Conservation (phyloP, 2,329 filamentous ascomycete species). For the Cladosporium velox region DNA sequence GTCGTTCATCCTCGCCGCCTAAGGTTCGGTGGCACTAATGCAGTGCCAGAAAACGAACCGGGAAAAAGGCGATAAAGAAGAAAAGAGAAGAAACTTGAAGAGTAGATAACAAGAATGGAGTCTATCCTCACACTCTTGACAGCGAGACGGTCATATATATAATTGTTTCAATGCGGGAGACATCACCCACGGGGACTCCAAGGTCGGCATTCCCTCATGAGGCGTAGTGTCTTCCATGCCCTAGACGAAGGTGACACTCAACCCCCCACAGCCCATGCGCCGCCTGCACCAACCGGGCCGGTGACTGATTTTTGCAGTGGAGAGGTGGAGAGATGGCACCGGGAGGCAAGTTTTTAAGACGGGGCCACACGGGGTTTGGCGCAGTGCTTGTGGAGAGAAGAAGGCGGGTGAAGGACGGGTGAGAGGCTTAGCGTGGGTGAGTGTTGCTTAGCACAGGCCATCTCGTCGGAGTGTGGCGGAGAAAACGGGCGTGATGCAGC, state of each 20-base stretch:
- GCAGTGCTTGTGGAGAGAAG: slow-evolving; percentile 14
- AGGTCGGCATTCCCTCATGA: slow-evolving; percentile 13
- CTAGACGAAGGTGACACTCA: slow-evolving; percentile 5
- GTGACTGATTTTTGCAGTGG: slow-evolving; percentile 17
- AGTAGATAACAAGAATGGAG: not conserved
- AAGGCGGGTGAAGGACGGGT: slow-evolving; percentile 17
- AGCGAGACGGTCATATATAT: not conserved
- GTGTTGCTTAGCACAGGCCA: slow-evolving; percentile 6
- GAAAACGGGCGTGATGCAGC: not conserved
- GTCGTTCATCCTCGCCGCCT: slow-evolving; percentile 8
- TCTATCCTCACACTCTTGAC: not conserved
- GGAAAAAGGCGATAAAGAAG: not conserved
- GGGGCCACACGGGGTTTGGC: slow-evolving; percentile 19
- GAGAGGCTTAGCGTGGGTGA: slow-evolving; percentile 17
- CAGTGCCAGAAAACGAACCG: slow-evolving; percentile 13
- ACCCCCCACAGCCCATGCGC: slow-evolving; percentile 11
- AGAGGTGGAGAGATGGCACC: slow-evolving; percentile 8
- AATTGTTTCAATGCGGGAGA: not conserved
- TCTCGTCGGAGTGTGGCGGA: not conserved
- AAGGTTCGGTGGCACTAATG: slow-evolving; percentile 7
- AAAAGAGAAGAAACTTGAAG: slow-evolving; percentile 7
- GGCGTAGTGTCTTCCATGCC: not conserved
- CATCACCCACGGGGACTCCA: slow-evolving; percentile 10
- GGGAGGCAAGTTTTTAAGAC: slow-evolving; percentile 4
- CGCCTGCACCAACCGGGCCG: not conserved